Conservation (phyloP, 108 stramenopile species). For the Epithemia pelagica region DNA sequence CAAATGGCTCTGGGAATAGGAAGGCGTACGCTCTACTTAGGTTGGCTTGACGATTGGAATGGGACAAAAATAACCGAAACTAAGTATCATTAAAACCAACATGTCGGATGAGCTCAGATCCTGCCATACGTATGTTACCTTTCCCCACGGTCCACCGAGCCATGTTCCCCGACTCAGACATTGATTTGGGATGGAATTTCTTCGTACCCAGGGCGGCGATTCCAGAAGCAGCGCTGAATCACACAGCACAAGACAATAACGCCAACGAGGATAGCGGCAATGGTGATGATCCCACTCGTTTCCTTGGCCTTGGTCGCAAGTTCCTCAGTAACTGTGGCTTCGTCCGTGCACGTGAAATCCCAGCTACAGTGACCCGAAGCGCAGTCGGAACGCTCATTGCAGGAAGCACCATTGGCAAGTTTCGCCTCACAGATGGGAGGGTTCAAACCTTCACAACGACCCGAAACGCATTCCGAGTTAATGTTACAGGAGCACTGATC, state of each 20-base stretch:
- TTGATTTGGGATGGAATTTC: conserved; percentile 2
- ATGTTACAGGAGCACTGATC: conserved; percentile 13
- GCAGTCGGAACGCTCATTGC: conserved; percentile 24
- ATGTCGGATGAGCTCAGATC: too few relatives aligned
- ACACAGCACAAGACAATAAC: not conserved
- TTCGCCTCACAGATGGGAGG: conserved; percentile 11
- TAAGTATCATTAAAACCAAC: too few relatives aligned
- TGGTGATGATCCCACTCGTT: not conserved
- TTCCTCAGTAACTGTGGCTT: not conserved
- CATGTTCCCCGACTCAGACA: too few relatives aligned
- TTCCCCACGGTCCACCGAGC: too few relatives aligned
- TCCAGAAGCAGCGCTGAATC: not conserved
- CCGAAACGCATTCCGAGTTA: conserved; percentile 11
- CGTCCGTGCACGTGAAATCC: conserved; percentile 11
- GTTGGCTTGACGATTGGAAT: too few relatives aligned
- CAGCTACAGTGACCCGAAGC: conserved; percentile 13
- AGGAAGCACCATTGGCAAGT: conserved; percentile 9
- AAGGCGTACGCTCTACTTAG: too few relatives aligned
- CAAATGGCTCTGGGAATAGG: too few relatives aligned
- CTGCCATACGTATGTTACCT: too few relatives aligned
- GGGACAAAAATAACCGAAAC: too few relatives aligned
- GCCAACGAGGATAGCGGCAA: not conserved
- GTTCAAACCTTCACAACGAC: conserved; percentile 15
- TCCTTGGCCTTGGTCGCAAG: not conserved
- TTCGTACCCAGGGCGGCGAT: conserved; percentile 5